Percentiles rank a stretch among this genome's conserved stretches.
Conservation (phyloP, 768 basidiomycete species). For the Rhodotorula paludigena region DNA sequence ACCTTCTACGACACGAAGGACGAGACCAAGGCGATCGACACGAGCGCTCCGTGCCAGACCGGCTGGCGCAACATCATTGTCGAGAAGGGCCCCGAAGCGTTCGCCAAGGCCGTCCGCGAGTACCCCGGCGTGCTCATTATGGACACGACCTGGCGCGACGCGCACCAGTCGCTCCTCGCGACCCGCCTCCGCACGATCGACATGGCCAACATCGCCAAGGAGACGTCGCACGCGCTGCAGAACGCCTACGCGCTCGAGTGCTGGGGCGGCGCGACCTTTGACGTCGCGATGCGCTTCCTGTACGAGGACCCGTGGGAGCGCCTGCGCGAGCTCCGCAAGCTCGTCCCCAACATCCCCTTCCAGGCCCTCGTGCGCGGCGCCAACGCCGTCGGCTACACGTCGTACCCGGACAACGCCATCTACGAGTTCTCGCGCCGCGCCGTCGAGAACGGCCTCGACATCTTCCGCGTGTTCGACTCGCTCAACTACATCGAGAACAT, state of each 20-base stretch:
- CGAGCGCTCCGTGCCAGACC: constrained; percentile 70
- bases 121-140: constrained; percentile 93
- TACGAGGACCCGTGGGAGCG: constrained; percentile 99
- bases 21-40: constrained; percentile 67
- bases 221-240: constrained; percentile 87
- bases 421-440: constrained; percentile 86
- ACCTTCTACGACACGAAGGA: constrained; percentile 71
- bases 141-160: constrained; percentile 66
- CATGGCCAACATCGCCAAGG: constrained; percentile 97
- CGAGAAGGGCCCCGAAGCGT: constrained; percentile 93
- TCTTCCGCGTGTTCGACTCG: constrained; percentile 99
- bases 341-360: constrained; percentile 97
- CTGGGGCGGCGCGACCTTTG: constrained; percentile 95
- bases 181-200: constrained; percentile 93
- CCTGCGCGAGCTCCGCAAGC: constrained; percentile 81
- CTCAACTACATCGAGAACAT: constrained; percentile 99
- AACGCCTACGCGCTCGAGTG: constrained; percentile 97
- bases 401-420: constrained; percentile 85
- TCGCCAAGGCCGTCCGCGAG: constrained; percentile 93
- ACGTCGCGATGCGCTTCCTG: constrained; percentile 98
- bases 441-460: constrained; percentile 98
- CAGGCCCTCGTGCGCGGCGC: constrained; percentile 98
- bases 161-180: constrained; percentile 94
- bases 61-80: constrained; percentile 99
- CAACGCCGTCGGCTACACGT: constrained; percentile 97